These are phyloP conservation scores for Penicillium hesseltinei DNA, from an alignment of 2,329 filamentous ascomycete genomes.

Conservation along the genomic window DNA sequence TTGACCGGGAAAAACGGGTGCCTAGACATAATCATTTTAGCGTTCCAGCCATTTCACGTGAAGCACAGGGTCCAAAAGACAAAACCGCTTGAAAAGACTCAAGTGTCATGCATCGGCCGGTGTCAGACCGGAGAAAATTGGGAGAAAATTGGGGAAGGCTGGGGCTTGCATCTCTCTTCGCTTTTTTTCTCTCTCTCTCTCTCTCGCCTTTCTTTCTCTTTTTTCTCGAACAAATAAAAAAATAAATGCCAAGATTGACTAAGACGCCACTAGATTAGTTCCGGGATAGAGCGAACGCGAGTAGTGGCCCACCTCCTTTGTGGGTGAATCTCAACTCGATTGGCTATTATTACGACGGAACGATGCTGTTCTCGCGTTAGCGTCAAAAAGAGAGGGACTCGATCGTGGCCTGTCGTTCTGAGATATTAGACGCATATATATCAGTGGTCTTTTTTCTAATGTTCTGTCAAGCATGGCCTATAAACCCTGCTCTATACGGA, in stretches of 20 bases:
- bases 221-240: neutral
- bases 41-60: conserved; percentile 4
- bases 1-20: neutral
- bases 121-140: conserved; percentile 9
- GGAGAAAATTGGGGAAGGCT: neutral
- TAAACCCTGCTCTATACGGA: neutral
- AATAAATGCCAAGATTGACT: conserved; percentile 11
- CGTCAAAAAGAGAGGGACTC: neutral
- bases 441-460: neutral
- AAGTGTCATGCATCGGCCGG: conserved; percentile 5
- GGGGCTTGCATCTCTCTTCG: conserved; percentile 1
- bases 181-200: neutral
- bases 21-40: neutral
- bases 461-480: neutral
- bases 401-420: neutral
- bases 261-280: conserved; percentile 14
- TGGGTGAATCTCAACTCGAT: conserved; percentile 5
- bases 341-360: conserved; percentile 2
- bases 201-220: neutral
- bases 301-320: conserved; percentile 22
- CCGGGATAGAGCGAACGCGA: conserved; percentile 16
- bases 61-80: neutral
- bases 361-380: conserved; percentile 3
- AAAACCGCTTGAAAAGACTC: conserved; percentile 3
- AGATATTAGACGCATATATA: neutral